Base-by-base conservation (phyloP, 163 green algal species). In the Scenedesmus sp. region DNA sequence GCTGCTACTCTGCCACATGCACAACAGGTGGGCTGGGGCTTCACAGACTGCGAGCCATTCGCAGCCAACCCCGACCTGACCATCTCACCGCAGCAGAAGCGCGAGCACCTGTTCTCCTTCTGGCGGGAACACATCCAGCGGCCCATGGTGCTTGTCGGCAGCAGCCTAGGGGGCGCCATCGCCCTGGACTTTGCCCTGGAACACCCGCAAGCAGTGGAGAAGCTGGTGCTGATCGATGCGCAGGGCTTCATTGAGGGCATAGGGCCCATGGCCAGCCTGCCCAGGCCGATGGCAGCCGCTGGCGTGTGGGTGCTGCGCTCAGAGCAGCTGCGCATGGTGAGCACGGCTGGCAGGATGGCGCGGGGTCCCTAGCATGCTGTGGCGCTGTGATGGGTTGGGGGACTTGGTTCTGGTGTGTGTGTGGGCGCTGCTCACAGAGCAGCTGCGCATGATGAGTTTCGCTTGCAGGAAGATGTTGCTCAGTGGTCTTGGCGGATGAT, bases 191-290 rank as follows among this genome's bases (percentile, higher is more conserved):
- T 99, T 94, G 97, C 98, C 0, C 72, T 97, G 2, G 78, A 92
- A 3, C 95, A 99, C 87, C 97, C 96, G 16, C 33, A 93, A 42
- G 88, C 81, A 12, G 87, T 93, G 1, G 81, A 88, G 43, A 90
- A 88, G 81, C 73, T 93, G 22, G 81, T 98, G 20, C 92, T 99
- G 10, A 92, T 97, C 22, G 94, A 96, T 91, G 89, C 90, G 0
- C 96, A 98, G 89, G 96, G 94, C 13, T 99, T 99, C 92, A 97
- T 97, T 51, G 97, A 99, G 72, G 98, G 98, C 33, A 93, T 99
- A 6, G 97, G 97, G 0, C 91, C 95, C 4, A 96, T 99, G 94
- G 90, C 93, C 22, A 90, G 49, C 3, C 86, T 97, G 89, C 97
- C 97, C 3, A 90, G 94, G 9, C 93, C 86, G 20, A 51, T 98